Percentiles rank a stretch among this genome's conserved stretches.
Conservation (phyloP, 2,329 filamentous ascomycete species). For the Sarocladiaceae sp. region DNA sequence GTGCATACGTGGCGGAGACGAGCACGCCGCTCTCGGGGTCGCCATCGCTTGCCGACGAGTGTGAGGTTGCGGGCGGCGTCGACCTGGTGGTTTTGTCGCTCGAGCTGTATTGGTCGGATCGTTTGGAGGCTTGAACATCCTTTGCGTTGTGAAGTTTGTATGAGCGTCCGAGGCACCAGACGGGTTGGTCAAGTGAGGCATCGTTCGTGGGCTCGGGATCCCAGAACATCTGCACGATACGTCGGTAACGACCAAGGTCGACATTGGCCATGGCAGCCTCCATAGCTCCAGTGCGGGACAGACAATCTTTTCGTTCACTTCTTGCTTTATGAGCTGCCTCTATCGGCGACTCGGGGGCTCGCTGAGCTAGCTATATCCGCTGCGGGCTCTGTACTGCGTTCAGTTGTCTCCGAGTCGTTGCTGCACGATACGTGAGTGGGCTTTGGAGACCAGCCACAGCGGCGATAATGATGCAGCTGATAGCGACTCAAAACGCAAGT, state of each 20-base stretch:
- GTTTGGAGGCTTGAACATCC: neutral
- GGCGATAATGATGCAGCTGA: no score
- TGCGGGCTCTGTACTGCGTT: no score
- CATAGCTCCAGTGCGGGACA: constrained; percentile 19
- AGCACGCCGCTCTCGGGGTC: constrained; percentile 13
- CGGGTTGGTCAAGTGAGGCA: constrained; percentile 58
- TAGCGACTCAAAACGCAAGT: no score
- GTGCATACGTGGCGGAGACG: constrained; percentile 22
- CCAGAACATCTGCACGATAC: constrained; percentile 88
- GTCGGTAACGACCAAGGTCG: constrained; percentile 72
- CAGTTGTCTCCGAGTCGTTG: no score
- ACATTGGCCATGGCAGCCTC: constrained; percentile 47
- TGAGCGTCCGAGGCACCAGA: constrained; percentile 73
- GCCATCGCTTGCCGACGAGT: constrained; percentile 16
- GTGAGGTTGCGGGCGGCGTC: constrained; percentile 20
- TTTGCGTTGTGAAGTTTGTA: constrained; percentile 38
- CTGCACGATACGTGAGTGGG: no score
- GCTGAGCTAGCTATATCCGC: no score
- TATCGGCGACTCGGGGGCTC: no score
- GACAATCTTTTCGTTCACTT: neutral
- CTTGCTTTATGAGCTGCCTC: no score
- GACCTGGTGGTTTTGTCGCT: neutral
- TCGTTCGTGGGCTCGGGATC: constrained; percentile 86
- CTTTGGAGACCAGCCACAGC: no score
- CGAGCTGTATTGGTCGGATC: neutral